Evolutionary conservation across 257 asterid species (phyloP).

Genomic region (Verbena officinalis): DNA sequence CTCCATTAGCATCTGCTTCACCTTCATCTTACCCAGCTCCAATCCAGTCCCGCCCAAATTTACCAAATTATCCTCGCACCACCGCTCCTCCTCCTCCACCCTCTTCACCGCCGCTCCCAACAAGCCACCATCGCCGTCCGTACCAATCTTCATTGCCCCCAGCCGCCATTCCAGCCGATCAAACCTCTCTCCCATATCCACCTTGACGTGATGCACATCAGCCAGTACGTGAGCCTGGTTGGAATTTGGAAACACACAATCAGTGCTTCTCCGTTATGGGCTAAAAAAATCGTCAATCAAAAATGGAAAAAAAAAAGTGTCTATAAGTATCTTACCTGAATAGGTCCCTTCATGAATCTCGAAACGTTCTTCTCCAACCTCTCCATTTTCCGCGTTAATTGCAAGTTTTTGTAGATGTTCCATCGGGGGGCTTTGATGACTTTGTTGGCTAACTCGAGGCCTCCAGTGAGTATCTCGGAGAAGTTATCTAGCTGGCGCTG

Average conservation of each 20-base stretch:
- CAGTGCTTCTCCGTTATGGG: background rate
- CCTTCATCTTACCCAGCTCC: slow-evolving; percentile 75
- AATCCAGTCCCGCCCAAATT: slow-evolving; percentile 66
- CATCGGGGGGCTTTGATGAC: slow-evolving; percentile 67
- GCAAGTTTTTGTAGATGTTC: slow-evolving; percentile 72
- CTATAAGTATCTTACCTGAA: slow-evolving; percentile 26
- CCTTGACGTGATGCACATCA: slow-evolving; percentile 80
- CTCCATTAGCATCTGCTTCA: slow-evolving; percentile 66
- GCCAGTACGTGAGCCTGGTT: slow-evolving; percentile 81
- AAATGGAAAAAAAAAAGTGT: background rate
- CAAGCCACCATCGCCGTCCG: slow-evolving; percentile 58
- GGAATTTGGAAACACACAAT: slow-evolving; percentile 12
- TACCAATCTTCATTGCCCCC: slow-evolving; percentile 76
- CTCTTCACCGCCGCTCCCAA: slow-evolving; percentile 80
- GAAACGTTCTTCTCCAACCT: slow-evolving; percentile 65
- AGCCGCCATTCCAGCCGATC: slow-evolving; percentile 79
- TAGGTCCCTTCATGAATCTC: slow-evolving; percentile 56
- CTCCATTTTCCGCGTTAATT: slow-evolving; percentile 77
- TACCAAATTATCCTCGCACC: slow-evolving; percentile 64
- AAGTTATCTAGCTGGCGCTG: slow-evolving; percentile 77
- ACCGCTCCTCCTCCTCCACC: slow-evolving; percentile 69
- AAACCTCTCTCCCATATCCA: slow-evolving; percentile 66
- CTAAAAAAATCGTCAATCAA: background rate
- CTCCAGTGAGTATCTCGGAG: slow-evolving; percentile 60
- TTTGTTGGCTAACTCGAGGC: slow-evolving; percentile 65